Conservation (phyloP, 225 moss, liverwort and hornwort species). For the Climacium dendroides region DNA sequence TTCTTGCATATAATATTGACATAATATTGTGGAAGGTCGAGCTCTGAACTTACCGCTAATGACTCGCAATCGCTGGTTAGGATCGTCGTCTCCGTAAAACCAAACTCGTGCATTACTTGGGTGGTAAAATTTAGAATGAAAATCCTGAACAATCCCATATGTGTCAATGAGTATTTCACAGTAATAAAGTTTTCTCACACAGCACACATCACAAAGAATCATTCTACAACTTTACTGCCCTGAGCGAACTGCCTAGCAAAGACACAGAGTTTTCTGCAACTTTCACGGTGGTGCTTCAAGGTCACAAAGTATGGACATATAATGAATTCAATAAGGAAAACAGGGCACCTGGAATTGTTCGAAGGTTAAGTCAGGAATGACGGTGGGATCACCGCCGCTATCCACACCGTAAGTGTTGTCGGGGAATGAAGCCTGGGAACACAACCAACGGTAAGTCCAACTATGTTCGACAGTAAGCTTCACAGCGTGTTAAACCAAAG, state of each 20-base stretch:
- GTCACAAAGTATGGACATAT: not conserved
- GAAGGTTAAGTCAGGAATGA: slow-evolving; percentile 80
- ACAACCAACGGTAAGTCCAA: not conserved
- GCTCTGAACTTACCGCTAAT: slow-evolving; percentile 42
- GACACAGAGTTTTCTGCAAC: not conserved
- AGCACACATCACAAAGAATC: not conserved
- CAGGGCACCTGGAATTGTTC: slow-evolving; percentile 69
- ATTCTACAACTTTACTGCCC: not conserved
- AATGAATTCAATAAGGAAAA: not conserved
- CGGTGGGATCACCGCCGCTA: slow-evolving; percentile 93
- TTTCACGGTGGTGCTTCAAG: not conserved
- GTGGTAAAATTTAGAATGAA: slow-evolving; percentile 89
- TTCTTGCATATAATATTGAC: not conserved
- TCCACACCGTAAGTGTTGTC: slow-evolving; percentile 96
- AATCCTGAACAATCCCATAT: slow-evolving; percentile 39
- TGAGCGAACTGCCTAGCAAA: not conserved
- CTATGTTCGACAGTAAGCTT: not conserved
- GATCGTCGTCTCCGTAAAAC: slow-evolving; percentile 98
- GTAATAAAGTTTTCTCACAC: not conserved
- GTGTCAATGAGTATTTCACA: not conserved
- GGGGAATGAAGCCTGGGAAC: slow-evolving; percentile 68
- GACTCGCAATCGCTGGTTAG: slow-evolving; percentile 71
- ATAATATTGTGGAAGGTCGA: not conserved
- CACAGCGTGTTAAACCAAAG: not conserved
- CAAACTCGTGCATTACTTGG: slow-evolving; percentile 92